phyloP scores from a whole-genome alignment of 108 stramenopile species.

The Cylindrotheca fusiformis region DNA sequence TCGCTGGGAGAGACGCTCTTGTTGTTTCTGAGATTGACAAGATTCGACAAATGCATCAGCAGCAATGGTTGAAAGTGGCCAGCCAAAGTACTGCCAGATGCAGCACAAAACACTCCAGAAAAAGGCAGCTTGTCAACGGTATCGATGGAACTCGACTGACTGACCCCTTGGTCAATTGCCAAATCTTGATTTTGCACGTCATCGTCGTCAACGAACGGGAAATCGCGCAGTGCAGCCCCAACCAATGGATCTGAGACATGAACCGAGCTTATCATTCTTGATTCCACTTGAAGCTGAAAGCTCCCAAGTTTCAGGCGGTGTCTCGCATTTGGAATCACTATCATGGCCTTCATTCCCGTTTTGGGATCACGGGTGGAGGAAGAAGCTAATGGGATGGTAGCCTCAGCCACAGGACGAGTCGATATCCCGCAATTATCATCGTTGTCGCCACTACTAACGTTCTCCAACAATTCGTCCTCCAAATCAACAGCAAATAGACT shows the following conservation, averaged over 20 bases:
- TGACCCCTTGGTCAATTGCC: constrained; percentile 1
- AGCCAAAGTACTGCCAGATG: constrained; percentile 29
- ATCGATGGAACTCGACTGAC: neutral
- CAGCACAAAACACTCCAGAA: constrained; percentile 25
- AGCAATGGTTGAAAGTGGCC: constrained; percentile 42
- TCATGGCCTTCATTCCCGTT: constrained; percentile 55
- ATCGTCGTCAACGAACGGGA: constrained; percentile 29
- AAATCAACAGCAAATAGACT: constrained; percentile 51
- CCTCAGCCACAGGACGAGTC: constrained; percentile 39
- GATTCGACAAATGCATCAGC: constrained; percentile 38
- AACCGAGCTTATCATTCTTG: constrained; percentile 61
- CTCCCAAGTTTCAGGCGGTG: constrained; percentile 77
- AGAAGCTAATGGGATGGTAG: constrained; percentile 67
- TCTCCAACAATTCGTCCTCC: constrained; percentile 19
- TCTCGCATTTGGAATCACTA: constrained; percentile 77
- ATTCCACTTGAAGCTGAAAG: constrained; percentile 76
- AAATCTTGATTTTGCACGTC: constrained; percentile 11
- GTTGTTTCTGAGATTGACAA: constrained; percentile 19
- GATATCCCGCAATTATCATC: constrained; percentile 18
- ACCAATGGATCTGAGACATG: constrained; percentile 73
- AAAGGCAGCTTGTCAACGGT: constrained; percentile 7
- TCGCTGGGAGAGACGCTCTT: constrained; percentile 1
- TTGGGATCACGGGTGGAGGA: constrained; percentile 51
- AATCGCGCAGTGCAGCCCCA: constrained; percentile 65
- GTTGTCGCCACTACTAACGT: constrained; percentile 2